Conservation (phyloP, 1,284 basidiomycete species). For the Cryptococcus hybrid region DNA sequence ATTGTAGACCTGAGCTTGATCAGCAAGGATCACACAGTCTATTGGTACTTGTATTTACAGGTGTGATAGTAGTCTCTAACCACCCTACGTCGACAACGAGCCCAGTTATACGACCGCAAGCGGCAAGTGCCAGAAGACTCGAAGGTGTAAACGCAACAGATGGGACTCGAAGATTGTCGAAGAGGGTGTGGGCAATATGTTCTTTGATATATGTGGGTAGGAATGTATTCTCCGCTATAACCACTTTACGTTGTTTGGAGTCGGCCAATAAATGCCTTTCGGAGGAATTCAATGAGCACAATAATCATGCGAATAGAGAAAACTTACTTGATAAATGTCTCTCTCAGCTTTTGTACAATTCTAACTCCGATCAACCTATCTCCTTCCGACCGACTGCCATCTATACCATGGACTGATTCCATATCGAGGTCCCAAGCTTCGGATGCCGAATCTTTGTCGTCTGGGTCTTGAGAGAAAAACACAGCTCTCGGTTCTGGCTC, state of each 20-base stretch:
- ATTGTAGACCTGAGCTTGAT: slow-evolving; percentile 69
- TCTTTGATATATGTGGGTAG: slow-evolving; percentile 84
- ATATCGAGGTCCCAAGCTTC: slow-evolving; percentile 47
- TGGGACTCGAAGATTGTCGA: slow-evolving; percentile 81
- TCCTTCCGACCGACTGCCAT: slow-evolving; percentile 61
- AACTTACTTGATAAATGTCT: slow-evolving; percentile 80
- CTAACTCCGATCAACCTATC: slow-evolving; percentile 66
- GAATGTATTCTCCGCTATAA: slow-evolving; percentile 85
- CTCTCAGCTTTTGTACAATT: slow-evolving; percentile 66
- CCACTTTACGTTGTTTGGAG: slow-evolving; percentile 88
- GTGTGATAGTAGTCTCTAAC: slow-evolving; percentile 80
- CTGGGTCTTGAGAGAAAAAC: slow-evolving; percentile 26
- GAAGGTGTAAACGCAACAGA: slow-evolving; percentile 82
- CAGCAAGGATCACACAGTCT: background rate
- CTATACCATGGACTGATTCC: slow-evolving; percentile 16
- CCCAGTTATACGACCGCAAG: slow-evolving; percentile 84
- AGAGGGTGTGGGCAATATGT: slow-evolving; percentile 77
- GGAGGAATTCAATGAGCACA: too few species aligned
- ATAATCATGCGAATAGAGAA: background rate
- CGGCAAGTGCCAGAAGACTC: slow-evolving; percentile 76
- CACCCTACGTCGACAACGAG: slow-evolving; percentile 90
- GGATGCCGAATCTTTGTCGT: slow-evolving; percentile 5
- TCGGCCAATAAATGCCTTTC: slow-evolving; percentile 83
- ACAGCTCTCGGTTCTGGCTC: slow-evolving; percentile 49
- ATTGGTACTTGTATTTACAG: slow-evolving; percentile 58